A percentile compares a stretch with the other conserved stretches of the same genome.
phyloP scores from a whole-genome alignment of 2,329 filamentous ascomycete genomes.

The Aspergillus melleus region DNA sequence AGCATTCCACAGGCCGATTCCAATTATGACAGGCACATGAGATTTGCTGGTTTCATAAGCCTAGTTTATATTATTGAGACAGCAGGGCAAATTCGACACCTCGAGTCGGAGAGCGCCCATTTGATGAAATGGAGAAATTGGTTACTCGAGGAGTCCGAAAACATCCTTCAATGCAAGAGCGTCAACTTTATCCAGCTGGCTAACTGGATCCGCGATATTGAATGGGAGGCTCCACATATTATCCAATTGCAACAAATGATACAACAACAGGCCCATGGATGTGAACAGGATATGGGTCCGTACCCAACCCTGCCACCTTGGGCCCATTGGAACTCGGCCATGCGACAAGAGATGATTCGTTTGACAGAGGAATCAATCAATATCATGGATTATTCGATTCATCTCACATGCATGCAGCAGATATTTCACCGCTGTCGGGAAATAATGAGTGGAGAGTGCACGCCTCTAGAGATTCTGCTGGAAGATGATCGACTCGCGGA shows the following conservation, averaged over 20 bases:
- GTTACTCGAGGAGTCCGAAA: neutral
- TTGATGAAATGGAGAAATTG: constrained; percentile 1
- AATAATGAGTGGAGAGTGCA: no score
- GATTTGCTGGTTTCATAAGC: neutral
- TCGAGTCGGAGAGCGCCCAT: neutral
- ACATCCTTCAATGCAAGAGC: neutral
- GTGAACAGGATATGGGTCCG: constrained; percentile 1
- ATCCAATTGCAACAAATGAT: neutral
- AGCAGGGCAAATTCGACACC: neutral
- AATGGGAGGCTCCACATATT: neutral
- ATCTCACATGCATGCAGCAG: no score
- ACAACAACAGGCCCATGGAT: constrained; percentile 6
- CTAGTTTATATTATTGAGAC: neutral
- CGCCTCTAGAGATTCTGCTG: no score
- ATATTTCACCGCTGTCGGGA: no score
- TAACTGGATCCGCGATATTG: neutral
- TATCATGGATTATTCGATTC: no score
- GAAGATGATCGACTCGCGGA: no score
- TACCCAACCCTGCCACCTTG: neutral
- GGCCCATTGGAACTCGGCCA: neutral
- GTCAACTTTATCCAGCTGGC: neutral
- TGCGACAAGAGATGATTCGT: constrained; percentile 1
- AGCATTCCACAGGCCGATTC: neutral
- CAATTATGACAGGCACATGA: neutral
- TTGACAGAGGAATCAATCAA: no score